Evolutionary conservation across 768 basidiomycete species (phyloP), one percentile per base, ranked within the genome.

Genomic region (Russula griseocarnosa): DNA sequence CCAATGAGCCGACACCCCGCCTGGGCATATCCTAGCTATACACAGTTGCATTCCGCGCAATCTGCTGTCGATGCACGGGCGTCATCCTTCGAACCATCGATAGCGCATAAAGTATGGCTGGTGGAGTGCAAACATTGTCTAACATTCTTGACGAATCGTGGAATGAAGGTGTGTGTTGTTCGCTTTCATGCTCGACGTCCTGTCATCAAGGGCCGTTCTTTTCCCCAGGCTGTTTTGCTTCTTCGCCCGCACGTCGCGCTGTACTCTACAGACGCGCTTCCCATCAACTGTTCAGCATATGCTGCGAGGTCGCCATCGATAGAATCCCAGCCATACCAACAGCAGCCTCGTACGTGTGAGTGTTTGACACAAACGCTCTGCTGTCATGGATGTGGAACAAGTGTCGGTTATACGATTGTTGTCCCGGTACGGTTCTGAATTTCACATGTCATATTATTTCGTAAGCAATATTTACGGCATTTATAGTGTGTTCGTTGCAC

Each of bases 381-480:
- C 70, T 93, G 92, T 71, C 87, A 89, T 70, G 85, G 84, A 10
- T 94, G 92, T 74, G 92, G 92, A 10, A 74, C 75, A 40, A 75
- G 82, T 36, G 81, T 92, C 57, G 92, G 92, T 34, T 93, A 90
- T 72, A 87, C 87, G 85, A 89, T 90, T 63, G 87, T 90, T 36
- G 79, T 83, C 66, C 88, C 89, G 40, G 79, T 79, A 67, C 16
- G 83, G 81, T 44, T 65, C 58, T 63, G 5, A 46, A 34, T 36
- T 54, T 56, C 42, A 46, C 50, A 26, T 46, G 34, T 40, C n/a
- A n/a, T 18, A 61, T 46, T 30, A 9, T 51, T 20, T 47, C 22
- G 47, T 62, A 60, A 50, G 38, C 52, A 11, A 11, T 40, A 16
- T 62, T 67, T 67, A 68, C 67, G 57, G 52, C 65, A 67, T 53